Base-by-base conservation (phyloP, 2,329 filamentous ascomycete species). In the Huntiella decipiens region DNA sequence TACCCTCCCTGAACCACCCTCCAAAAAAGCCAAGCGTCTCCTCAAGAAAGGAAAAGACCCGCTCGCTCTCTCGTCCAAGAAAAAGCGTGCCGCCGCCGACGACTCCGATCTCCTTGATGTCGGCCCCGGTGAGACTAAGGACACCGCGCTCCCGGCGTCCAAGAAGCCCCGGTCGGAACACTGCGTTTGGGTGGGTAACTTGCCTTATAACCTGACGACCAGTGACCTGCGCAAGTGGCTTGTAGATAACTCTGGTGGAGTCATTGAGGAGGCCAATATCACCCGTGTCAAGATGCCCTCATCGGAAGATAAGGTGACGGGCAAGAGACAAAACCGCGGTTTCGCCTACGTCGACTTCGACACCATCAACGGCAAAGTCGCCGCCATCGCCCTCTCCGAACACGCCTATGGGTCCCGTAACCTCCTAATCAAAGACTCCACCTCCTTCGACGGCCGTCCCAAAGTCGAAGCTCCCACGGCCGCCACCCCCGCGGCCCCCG, bases 331-430 rank as follows among this genome's bases (percentile, higher is more conserved):
- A 31, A 98, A 96, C 66, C 88, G 82, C 62, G 92, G 91, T 12
- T 98, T 95, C 58, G 91, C 91, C 46, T 98, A 98, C 58, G 77
- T 98, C 52, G 92, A 98, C 60, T 94, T 98, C 58, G 66, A 75
- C 39, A 79, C 72, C 17, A 71, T 79, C 36, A 64, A 63, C n/a
- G 73, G 77, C 38, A 73, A 86, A 56, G 66, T 85, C 32, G 74
- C 79, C n/a, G 87, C 86, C 40, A 71, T 95, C 52, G 79, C 76
- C 2, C 67, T 95, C 36, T 92, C 82, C n/a, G 91, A 98, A 62
- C 82, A 78, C 37, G 73, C 86, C 44, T 66, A 93, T 44, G 64
- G 68, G 37, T 80, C 82, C 13, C 78, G 91, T 45, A 79, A 79
- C 51, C 74, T 96, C 17, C 70, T 98, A 55, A 95, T 98, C 66